phyloP scores from a whole-genome alignment of 1,284 basidiomycete species.

The Rhodotorula sp. region DNA sequence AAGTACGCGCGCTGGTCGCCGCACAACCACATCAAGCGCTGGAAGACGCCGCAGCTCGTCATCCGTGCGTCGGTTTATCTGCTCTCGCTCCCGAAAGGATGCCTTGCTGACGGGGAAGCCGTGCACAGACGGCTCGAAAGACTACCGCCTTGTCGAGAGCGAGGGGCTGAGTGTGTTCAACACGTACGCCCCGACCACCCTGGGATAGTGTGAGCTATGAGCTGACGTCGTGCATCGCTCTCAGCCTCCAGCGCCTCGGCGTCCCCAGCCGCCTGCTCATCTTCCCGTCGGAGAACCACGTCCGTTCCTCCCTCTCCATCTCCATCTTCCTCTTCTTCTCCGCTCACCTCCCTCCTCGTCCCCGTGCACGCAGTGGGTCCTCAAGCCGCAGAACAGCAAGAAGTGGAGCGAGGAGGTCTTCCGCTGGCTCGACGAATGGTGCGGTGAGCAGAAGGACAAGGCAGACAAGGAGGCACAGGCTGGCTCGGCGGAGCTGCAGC shows the following conservation, averaged over 20 bases:
- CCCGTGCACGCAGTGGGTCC: constrained; percentile 42
- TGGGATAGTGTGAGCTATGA: constrained; percentile 10
- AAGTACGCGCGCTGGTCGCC: constrained; percentile 59
- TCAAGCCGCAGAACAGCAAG: constrained; percentile 55
- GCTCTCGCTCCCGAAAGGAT: neutral
- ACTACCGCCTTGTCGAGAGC: constrained; percentile 60
- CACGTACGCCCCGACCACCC: constrained; percentile 57
- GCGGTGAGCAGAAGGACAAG: neutral
- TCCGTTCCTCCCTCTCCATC: constrained; percentile 59
- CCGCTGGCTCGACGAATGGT: constrained; percentile 48
- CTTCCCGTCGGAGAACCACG: constrained; percentile 77
- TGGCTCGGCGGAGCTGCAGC: neutral
- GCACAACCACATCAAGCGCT: constrained; percentile 74
- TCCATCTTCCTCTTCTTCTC: too few relatives aligned
- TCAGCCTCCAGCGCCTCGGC: constrained; percentile 59
- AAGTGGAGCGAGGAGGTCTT: constrained; percentile 89
- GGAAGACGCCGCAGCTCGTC: constrained; percentile 79
- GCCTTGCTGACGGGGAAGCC: constrained; percentile 49
- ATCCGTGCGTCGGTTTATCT: constrained; percentile 52
- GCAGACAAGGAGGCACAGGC: too few relatives aligned
- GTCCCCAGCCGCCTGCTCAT: constrained; percentile 80
- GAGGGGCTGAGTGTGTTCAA: constrained; percentile 81
- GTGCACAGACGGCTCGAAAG: constrained; percentile 77
- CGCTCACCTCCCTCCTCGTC: neutral
- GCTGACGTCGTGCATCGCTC: too few relatives aligned